phyloP scores from a whole-genome alignment of 331 rosid genomes.

The Telfairia occidentalis region DNA sequence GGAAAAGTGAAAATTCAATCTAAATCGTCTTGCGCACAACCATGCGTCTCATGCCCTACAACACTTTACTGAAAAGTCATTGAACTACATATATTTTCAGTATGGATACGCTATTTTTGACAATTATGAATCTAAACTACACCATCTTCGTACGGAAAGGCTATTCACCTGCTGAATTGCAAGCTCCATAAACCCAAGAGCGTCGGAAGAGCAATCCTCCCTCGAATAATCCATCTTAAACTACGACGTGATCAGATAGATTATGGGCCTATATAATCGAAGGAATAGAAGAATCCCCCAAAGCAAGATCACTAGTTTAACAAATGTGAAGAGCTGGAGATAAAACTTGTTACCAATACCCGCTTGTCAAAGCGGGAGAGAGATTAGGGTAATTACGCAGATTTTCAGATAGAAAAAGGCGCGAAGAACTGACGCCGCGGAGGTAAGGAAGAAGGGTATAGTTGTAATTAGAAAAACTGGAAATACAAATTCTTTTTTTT shows the following conservation, averaged over 20 bases:
- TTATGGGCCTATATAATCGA: not conserved
- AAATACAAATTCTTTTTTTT: no score
- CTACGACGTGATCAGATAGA: not conserved
- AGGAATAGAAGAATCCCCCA: not conserved
- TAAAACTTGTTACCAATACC: not conserved
- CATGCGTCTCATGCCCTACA: not conserved
- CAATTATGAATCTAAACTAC: not conserved
- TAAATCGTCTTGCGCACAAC: not conserved
- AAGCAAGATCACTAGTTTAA: not conserved
- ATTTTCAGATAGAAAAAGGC: not conserved
- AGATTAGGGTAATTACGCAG: not conserved
- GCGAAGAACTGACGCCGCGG: not conserved
- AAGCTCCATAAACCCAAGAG: conserved; percentile 46
- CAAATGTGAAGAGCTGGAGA: not conserved
- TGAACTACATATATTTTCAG: not conserved
- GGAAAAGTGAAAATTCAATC: not conserved
- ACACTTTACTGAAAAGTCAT: not conserved
- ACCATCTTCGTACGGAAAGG: not conserved
- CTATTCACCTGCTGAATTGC: conserved; percentile 55
- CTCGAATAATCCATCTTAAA: conserved; percentile 22
- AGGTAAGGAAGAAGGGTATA: not conserved
- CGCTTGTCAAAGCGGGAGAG: not conserved
- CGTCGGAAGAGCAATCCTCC: conserved; percentile 16
- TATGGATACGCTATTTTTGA: not conserved
- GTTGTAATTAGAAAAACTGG: not conserved